Conservation (phyloP, 2,329 filamentous ascomycete genomes). For the Gremmenia infestans region DNA sequence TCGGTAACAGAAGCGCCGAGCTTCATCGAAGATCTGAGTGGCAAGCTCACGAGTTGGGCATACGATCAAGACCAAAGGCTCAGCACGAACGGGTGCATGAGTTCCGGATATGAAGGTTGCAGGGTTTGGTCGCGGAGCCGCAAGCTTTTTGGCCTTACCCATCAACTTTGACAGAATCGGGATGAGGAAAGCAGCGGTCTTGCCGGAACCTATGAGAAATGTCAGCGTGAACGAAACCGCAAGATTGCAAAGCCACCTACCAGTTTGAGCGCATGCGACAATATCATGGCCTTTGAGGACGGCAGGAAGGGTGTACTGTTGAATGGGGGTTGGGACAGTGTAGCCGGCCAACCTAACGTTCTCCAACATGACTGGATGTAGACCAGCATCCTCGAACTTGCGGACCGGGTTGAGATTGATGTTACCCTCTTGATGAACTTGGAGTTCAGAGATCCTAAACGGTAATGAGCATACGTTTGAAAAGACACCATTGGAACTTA, state of each 20-base stretch:
- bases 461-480: constrained; percentile 19
- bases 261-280: constrained; percentile 87
- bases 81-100: constrained; percentile 57
- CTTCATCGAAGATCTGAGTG: constrained; percentile 92
- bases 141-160: constrained; percentile 89
- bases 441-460: constrained; percentile 49
- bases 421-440: constrained; percentile 53
- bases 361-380: constrained; percentile 77
- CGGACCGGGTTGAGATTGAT: constrained; percentile 46
- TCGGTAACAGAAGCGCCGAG: constrained; percentile 87
- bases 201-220: constrained; percentile 70
- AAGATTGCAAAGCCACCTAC: constrained; percentile 45
- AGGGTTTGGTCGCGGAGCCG: constrained; percentile 68
- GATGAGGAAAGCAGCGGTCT: constrained; percentile 88
- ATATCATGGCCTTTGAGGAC: constrained; percentile 74
- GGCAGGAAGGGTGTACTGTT: constrained; percentile 77
- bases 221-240: constrained; percentile 5
- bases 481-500: constrained; percentile 35
- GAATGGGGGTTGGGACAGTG: constrained; percentile 73
- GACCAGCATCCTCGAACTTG: constrained; percentile 67
- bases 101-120: constrained; percentile 46
- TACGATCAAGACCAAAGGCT: constrained; percentile 83
- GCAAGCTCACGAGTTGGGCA: constrained; percentile 86
- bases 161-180: constrained; percentile 87
- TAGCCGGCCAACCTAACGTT: constrained; percentile 76